Evolutionary conservation across 1,139 yeast genomes (phyloP).

Genomic region (Tardiomyces blankii): DNA sequence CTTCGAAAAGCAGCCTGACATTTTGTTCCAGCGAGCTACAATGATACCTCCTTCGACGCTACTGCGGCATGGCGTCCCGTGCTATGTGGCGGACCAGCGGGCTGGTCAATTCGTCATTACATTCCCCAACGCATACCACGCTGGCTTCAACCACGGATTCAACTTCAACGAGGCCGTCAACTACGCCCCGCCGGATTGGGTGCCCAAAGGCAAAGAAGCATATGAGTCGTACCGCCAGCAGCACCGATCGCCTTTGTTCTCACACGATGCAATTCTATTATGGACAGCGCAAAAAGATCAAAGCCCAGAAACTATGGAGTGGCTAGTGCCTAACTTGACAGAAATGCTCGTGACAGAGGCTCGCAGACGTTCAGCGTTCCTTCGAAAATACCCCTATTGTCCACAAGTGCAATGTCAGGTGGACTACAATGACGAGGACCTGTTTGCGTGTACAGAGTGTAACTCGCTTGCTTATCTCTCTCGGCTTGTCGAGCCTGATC

Average conservation of each 20-base stretch:
- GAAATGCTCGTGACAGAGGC: background rate
- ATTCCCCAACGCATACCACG: slow-evolving; percentile 79
- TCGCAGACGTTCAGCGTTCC: background rate
- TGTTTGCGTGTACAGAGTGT: slow-evolving; percentile 15
- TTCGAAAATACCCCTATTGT: background rate
- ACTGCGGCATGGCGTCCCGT: slow-evolving; percentile 41
- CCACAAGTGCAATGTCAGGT: slow-evolving; percentile 3
- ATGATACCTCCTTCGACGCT: slow-evolving; percentile 57
- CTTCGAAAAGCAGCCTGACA: slow-evolving; percentile 77
- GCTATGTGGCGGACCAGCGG: slow-evolving; percentile 65
- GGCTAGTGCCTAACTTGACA: slow-evolving; percentile 20
- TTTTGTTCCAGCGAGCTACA: slow-evolving; percentile 78
- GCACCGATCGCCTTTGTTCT: slow-evolving; percentile 26
- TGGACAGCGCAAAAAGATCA: slow-evolving; percentile 20
- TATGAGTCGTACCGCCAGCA: slow-evolving; percentile 18
- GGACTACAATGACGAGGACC: slow-evolving; percentile 18
- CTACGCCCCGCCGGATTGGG: slow-evolving; percentile 71
- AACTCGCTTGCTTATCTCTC: slow-evolving; percentile 20
- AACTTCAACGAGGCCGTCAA: slow-evolving; percentile 81
- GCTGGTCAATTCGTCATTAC: slow-evolving; percentile 82
- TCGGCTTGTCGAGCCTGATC: slow-evolving; percentile 11
- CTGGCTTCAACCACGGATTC: slow-evolving; percentile 80
- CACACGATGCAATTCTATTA: slow-evolving; percentile 26
- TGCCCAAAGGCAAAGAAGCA: slow-evolving; percentile 18
- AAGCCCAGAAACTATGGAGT: slow-evolving; percentile 21